Conservation (phyloP, 2,329 filamentous ascomycete species). For the Dactylellina leptospora region DNA sequence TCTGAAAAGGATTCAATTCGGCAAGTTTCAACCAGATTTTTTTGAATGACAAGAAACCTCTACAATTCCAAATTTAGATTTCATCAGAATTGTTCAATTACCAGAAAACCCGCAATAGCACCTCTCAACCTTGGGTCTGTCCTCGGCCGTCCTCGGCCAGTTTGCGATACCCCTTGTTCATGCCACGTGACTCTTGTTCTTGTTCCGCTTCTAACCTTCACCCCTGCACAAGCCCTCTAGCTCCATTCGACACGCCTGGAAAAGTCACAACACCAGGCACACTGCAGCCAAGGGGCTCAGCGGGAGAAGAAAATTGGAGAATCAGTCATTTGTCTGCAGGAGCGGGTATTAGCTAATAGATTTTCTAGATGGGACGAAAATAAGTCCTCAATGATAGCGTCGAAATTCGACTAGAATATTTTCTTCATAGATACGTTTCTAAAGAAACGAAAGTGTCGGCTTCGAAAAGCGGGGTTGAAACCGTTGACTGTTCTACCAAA, state of each 20-base stretch:
- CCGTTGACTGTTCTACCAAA: neutral
- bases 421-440: neutral
- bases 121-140: too few species aligned
- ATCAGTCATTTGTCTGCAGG: slow-evolving; percentile 1
- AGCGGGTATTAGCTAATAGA: slow-evolving; percentile 54
- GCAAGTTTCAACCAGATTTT: too few species aligned
- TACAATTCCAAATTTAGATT: too few species aligned
- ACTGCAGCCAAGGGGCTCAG: neutral
- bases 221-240: neutral
- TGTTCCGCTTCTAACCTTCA: slow-evolving; percentile 7
- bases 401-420: neutral
- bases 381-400: neutral
- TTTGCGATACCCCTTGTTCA: too few species aligned
- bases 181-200: neutral
- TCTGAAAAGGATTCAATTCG: too few species aligned
- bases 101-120: too few species aligned
- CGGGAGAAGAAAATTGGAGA: neutral
- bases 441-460: neutral
- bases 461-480: neutral
- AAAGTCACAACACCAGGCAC: neutral
- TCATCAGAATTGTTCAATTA: too few species aligned
- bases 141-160: too few species aligned
- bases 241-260: neutral
- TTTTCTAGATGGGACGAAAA: slow-evolving; percentile 51
- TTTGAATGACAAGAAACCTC: too few species aligned